These are phyloP conservation scores for Leptographium radiaticola DNA, from an alignment of 2,329 filamentous ascomycete genomes.

Conservation along the genomic window DNA sequence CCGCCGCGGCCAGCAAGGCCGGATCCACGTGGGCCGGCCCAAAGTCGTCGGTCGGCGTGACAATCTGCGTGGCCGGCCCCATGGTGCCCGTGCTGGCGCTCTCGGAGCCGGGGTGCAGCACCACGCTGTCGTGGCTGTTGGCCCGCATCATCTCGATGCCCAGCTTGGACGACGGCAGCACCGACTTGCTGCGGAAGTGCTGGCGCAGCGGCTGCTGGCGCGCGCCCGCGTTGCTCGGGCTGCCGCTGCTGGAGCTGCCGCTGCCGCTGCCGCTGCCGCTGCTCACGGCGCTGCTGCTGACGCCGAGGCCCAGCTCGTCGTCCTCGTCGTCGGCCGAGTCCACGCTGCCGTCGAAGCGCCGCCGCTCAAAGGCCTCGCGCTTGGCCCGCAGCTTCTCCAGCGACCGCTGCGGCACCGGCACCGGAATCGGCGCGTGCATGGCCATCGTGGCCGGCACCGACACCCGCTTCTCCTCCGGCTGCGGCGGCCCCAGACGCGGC, in stretches of 20 bases:
- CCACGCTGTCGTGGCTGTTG: slow-evolving; percentile 78
- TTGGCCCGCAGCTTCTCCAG: slow-evolving; percentile 63
- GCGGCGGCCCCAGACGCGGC: neutral
- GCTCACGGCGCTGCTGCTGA: neutral
- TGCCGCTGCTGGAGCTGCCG: slow-evolving; percentile 13
- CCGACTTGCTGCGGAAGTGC: slow-evolving; percentile 41
- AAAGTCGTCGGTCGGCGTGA: slow-evolving; percentile 33
- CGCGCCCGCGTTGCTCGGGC: slow-evolving; percentile 21
- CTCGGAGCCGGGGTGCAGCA: slow-evolving; percentile 29
- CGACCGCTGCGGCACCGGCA: slow-evolving; percentile 44
- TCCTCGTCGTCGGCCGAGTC: slow-evolving; percentile 94
- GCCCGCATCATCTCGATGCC: slow-evolving; percentile 97
- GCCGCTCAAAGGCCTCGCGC: slow-evolving; percentile 61
- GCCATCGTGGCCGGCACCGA: slow-evolving; percentile 54
- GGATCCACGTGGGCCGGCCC: neutral
- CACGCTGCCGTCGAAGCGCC: slow-evolving; percentile 54
- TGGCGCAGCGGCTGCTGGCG: slow-evolving; percentile 27
- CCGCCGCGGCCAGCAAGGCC: neutral
- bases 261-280: slow-evolving; percentile 1
- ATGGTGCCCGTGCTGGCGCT: slow-evolving; percentile 22
- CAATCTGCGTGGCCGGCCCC: slow-evolving; percentile 39
- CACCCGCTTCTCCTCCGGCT: slow-evolving; percentile 26
- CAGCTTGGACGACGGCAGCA: slow-evolving; percentile 70
- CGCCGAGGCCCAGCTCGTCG: slow-evolving; percentile 58
- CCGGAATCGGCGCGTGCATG: slow-evolving; percentile 25